Conservation (phyloP, 2,329 filamentous ascomycete species). For the Didymella keratinophila region DNA sequence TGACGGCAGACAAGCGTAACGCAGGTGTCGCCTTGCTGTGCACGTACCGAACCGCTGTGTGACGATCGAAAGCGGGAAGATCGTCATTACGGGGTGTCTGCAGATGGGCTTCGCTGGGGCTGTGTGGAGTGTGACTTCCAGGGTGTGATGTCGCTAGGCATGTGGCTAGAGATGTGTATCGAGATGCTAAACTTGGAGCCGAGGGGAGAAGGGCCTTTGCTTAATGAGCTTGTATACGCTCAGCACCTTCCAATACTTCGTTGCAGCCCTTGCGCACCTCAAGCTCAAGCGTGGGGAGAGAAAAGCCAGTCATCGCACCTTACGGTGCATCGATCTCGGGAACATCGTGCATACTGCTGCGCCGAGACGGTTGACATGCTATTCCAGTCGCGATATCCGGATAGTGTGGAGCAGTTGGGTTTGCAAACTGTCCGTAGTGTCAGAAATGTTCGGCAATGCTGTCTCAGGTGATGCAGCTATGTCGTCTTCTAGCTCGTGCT, state of each 20-base stretch:
- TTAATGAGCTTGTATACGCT: neutral
- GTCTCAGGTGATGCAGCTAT: constrained; percentile 13
- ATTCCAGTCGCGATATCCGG: constrained; percentile 9
- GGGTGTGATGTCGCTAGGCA: constrained; percentile 1
- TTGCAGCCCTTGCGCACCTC: constrained; percentile 9
- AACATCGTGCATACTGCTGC: constrained; percentile 18
- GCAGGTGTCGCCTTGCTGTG: constrained; percentile 18
- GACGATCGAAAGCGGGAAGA: constrained; percentile 12
- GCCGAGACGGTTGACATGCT: constrained; percentile 16
- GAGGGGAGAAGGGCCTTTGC: neutral
- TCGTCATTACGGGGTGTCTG: constrained; percentile 14
- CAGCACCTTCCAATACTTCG: constrained; percentile 9
- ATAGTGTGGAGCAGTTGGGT: constrained; percentile 13
- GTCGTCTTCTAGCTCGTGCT: constrained; percentile 23
- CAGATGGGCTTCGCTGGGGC: constrained; percentile 4
- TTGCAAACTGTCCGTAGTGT: constrained; percentile 9
- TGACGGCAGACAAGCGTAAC: constrained; percentile 11
- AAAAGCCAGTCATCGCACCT: constrained; percentile 14
- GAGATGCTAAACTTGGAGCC: constrained; percentile 6
- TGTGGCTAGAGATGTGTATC: constrained; percentile 7
- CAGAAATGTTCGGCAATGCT: constrained; percentile 11
- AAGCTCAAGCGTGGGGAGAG: constrained; percentile 4
- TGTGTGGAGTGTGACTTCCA: neutral
- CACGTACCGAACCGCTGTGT: constrained; percentile 5
- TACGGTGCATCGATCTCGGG: constrained; percentile 18